A percentile compares a stretch with the other conserved stretches of the same genome.
These are phyloP conservation scores for Metrosideros polymorpha DNA, from an alignment of 441 rosid genomes.

Conservation along the genomic window DNA sequence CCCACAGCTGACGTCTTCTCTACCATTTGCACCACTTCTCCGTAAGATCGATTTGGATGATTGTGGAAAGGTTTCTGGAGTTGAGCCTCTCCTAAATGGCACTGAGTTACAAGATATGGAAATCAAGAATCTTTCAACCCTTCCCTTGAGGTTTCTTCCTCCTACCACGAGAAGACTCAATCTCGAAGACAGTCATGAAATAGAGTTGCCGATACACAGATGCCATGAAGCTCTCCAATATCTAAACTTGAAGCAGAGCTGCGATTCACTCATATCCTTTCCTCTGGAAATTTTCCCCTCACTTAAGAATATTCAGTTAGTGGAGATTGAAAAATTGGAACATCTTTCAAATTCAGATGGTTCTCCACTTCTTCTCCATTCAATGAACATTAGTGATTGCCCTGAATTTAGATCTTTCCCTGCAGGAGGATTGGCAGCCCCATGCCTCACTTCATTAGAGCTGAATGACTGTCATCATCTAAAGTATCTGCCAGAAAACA, in stretches of 20 bases:
- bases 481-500: not conserved
- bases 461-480: not conserved
- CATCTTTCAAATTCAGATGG: conserved; percentile 12
- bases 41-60: not conserved
- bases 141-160: not conserved
- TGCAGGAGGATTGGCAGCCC: conserved; percentile 16
- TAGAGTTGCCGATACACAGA: conserved; percentile 10
- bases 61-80: conserved; percentile 7
- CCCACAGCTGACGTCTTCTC: not conserved
- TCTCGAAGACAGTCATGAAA: conserved; percentile 7
- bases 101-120: not conserved
- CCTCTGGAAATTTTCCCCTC: conserved; percentile 20
- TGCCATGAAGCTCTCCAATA: conserved; percentile 15
- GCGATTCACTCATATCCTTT: conserved; percentile 11
- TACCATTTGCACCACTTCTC: conserved; percentile 3
- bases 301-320: conserved; percentile 22
- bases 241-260: not conserved
- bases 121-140: not conserved
- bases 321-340: conserved; percentile 21
- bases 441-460: not conserved
- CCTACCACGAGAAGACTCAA: conserved; percentile 14
- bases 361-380: conserved; percentile 7
- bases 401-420: conserved; percentile 23
- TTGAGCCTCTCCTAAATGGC: conserved; percentile 7
- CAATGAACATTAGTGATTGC: conserved; percentile 21